Evolutionary conservation across 768 basidiomycete species (phyloP), one percentile per base, ranked within the genome.

Genomic region (Leccinellum luteum): DNA sequence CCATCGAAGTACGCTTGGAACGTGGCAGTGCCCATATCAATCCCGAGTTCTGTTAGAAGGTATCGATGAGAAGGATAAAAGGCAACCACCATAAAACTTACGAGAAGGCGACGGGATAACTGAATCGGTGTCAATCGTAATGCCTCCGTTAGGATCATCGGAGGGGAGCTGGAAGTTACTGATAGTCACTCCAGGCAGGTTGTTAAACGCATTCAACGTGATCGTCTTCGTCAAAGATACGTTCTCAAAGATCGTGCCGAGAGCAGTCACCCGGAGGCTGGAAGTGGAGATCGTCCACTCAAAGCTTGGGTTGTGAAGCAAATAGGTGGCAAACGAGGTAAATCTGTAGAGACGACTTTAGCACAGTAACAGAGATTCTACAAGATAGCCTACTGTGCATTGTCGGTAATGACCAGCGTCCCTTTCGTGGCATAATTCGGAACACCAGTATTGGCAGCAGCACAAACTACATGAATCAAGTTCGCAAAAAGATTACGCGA

Each of bases 261-360:
- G 78, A 5, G 89, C 87, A 3, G 76, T 80, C 15, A 90, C 69
- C 30, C 84, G 81, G 49, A 90, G 80, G 43, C 75, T 81, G n/a
- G 77, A 59, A 0, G 88, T 87, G 6, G 85, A 85, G 48, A 90
- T 84, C 2, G 81, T 85, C 88, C 88, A 90, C 5, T 79, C 78
- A 61, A 90, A 90, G 56, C 74, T 77, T 19, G 79, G 77, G 51
- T 81, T 84, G 62, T 89, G 88, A 38, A 89, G 74, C 60, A 89
- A 66, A 69, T 79, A 85, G 1, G 80, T 85, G 0, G 87, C 83
- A 64, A 87, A 90, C 12, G 76, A 72, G 6, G 87, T 86, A 69
- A 89, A 89, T 57, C 83, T 82, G 28, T 4, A 2, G 10, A 50
- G 10, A 50, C 43, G 45, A 12, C 8, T 15, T 61, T n/a, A 55